These are phyloP conservation scores for Chaetomium fimeti DNA, from an alignment of 495 filamentous ascomycete genomes.

Conservation along the genomic window DNA sequence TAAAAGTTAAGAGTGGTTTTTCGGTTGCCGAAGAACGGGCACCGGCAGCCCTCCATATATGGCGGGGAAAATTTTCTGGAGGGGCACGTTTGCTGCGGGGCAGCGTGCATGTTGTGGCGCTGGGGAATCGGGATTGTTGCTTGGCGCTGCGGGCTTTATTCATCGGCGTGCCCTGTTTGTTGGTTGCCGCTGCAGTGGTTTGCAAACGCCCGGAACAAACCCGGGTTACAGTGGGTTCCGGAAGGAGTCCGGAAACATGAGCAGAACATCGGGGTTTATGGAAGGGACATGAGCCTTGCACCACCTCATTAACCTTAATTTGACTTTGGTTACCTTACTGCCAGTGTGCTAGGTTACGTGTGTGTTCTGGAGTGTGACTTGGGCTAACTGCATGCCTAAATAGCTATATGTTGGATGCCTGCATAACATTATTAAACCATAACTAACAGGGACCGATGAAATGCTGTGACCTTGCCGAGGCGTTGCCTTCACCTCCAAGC, in stretches of 20 bases:
- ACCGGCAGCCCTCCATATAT: constrained; percentile 9
- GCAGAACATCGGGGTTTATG: neutral
- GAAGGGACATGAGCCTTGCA: neutral
- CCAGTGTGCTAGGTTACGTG: no score
- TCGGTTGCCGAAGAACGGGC: neutral
- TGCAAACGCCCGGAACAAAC: neutral
- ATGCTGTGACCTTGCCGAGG: neutral
- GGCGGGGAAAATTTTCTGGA: constrained; percentile 24
- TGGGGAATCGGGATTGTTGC: neutral
- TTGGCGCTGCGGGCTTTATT: constrained; percentile 2
- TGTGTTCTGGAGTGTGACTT: no score
- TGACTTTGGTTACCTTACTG: neutral
- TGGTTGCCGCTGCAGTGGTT: constrained; percentile 9
- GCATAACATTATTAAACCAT: neutral
- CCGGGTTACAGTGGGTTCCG: constrained; percentile 5
- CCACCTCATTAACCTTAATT: constrained; percentile 3
- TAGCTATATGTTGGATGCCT: neutral
- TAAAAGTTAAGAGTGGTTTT: constrained; percentile 18
- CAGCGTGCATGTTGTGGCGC: constrained; percentile 1
- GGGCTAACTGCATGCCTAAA: neutral
- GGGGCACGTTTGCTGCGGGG: constrained; percentile 11
- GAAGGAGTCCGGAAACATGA: neutral
- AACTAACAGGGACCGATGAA: neutral
- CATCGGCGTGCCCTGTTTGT: neutral
- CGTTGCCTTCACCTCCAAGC: neutral